Percentiles rank a stretch among this genome's conserved stretches.
phyloP scores from a whole-genome alignment of 805 yeast genomes.

The Alloascoidea africana region DNA sequence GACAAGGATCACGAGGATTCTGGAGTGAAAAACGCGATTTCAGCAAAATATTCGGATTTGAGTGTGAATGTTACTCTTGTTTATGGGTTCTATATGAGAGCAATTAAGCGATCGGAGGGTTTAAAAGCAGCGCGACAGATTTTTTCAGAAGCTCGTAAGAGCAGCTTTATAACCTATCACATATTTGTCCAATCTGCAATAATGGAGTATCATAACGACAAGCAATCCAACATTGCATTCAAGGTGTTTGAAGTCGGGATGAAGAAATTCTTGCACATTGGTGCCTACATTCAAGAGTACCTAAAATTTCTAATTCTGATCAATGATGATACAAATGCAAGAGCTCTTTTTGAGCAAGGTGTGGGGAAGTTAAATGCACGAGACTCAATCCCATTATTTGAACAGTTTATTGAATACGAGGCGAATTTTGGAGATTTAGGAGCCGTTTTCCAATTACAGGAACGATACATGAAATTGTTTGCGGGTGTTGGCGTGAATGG shows the following conservation, averaged over 20 bases:
- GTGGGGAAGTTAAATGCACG: constrained; percentile 34
- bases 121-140: constrained; percentile 57
- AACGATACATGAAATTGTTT: constrained; percentile 48
- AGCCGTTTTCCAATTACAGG: constrained; percentile 51
- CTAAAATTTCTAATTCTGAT: constrained; percentile 53
- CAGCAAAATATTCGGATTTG: constrained; percentile 7
- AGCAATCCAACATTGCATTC: constrained; percentile 51
- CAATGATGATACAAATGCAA: constrained; percentile 60
- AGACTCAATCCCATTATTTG: constrained; percentile 29
- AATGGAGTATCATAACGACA: constrained; percentile 56
- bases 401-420: constrained; percentile 52
- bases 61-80: constrained; percentile 38
- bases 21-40: constrained; percentile 6
- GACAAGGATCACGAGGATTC: constrained; percentile 6
- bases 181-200: constrained; percentile 71
- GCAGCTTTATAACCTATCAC: constrained; percentile 50
- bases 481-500: constrained; percentile 37
- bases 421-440: constrained; percentile 53
- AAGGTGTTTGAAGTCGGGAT: constrained; percentile 71
- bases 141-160: constrained; percentile 56
- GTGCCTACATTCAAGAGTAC: constrained; percentile 52
- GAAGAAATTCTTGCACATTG: constrained; percentile 36
- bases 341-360: constrained; percentile 71
- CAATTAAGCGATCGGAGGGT: constrained; percentile 52
- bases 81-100: constrained; percentile 55